Conservation (phyloP, 2,329 filamentous ascomycete genomes). For the Neophaeococcomyces mojaviensis region DNA sequence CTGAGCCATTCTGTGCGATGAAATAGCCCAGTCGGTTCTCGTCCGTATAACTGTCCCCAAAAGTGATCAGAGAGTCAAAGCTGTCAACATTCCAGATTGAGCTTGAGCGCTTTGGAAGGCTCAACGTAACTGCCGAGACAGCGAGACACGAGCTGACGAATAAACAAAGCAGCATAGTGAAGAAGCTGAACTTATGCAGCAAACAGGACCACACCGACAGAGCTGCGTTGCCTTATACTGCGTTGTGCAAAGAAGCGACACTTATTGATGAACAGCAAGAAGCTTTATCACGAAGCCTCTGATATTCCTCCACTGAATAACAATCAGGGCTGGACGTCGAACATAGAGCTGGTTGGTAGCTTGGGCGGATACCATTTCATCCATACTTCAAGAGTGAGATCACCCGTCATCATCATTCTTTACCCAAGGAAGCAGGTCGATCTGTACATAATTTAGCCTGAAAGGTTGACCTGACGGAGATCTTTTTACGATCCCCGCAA, state of each 20-base stretch:
- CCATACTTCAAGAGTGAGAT: too few relatives aligned
- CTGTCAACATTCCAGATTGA: constrained; percentile 31
- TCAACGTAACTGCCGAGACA: not conserved
- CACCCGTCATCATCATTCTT: not conserved
- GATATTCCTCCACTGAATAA: not conserved
- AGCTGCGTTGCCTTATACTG: too few relatives aligned
- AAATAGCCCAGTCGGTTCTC: constrained; percentile 62
- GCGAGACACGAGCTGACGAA: not conserved
- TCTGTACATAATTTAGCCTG: not conserved
- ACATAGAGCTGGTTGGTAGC: too few relatives aligned
- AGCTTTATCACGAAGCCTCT: too few relatives aligned
- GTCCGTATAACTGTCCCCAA: constrained; percentile 72
- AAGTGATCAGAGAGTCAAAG: constrained; percentile 59
- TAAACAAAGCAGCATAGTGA: too few relatives aligned
- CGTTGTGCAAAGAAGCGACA: too few relatives aligned
- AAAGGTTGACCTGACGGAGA: not conserved
- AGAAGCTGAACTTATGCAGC: too few relatives aligned
- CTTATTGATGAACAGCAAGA: not conserved
- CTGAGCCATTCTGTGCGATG: constrained; percentile 46
- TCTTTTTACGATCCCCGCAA: not conserved
- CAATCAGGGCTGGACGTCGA: too few relatives aligned
- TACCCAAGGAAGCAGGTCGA: not conserved
- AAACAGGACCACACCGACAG: too few relatives aligned
- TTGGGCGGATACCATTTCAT: too few relatives aligned
- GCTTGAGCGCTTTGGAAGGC: not conserved